Evolutionary conservation across 306 rosid genomes (phyloP).

Genomic region (Quercus robur): DNA sequence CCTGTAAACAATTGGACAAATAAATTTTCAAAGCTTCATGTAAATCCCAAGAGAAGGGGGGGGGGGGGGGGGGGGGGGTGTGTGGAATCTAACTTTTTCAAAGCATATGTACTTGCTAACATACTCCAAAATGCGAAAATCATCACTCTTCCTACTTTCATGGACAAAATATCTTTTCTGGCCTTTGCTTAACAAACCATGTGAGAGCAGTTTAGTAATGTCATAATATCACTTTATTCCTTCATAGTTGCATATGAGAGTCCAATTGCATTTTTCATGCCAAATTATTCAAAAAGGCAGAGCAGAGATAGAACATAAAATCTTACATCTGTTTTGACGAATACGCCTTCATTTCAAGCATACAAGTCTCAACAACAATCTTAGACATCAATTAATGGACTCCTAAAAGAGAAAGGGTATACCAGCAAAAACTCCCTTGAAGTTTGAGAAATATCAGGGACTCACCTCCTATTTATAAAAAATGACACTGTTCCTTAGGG

Average conservation of each 20-base stretch:
- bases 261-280: neutral
- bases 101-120: neutral
- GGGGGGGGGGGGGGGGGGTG: too few species aligned
- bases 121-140: too few species aligned
- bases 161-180: too few species aligned
- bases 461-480: rapidly evolving
- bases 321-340: neutral
- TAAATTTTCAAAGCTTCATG: neutral
- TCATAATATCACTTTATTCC: neutral
- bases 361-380: neutral
- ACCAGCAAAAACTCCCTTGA: too few species aligned
- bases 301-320: neutral
- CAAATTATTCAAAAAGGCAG: neutral
- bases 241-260: neutral
- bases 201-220: neutral
- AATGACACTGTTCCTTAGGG: too few species aligned
- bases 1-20: constrained; percentile 41
- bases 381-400: neutral
- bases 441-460: too few species aligned
- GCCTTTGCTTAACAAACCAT: neutral
- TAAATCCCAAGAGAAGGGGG: neutral
- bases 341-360: neutral
- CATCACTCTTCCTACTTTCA: too few species aligned
- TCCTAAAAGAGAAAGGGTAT: too few species aligned
- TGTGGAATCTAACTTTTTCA: neutral